Evolutionary conservation across 2,329 filamentous ascomycete species (phyloP).

Genomic region (Fusarium chaquense): DNA sequence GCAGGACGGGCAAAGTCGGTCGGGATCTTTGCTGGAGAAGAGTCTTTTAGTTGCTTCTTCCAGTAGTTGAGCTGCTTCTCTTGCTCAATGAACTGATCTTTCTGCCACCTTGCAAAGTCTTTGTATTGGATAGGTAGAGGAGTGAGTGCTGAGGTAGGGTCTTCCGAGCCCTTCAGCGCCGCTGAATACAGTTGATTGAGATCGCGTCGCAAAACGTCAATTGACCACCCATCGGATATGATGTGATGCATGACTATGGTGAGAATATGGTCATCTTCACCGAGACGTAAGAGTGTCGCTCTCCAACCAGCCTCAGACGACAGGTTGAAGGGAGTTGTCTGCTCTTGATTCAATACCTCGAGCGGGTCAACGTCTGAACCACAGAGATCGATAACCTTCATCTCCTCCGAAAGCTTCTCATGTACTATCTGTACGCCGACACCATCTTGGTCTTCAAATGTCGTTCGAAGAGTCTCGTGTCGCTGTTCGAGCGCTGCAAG

Average conservation of each 20-base stretch:
- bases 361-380: not conserved
- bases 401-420: not conserved
- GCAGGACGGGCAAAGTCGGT: constrained; percentile 34
- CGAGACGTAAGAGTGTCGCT: constrained; percentile 23
- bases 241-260: constrained; percentile 50
- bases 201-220: constrained; percentile 41
- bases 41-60: constrained; percentile 33
- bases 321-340: constrained; percentile 39
- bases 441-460: constrained; percentile 3
- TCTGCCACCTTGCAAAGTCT: constrained; percentile 46
- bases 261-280: constrained; percentile 35
- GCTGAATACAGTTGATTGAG: constrained; percentile 37
- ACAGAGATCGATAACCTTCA: not conserved
- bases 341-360: not conserved
- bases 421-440: constrained; percentile 3
- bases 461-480: constrained; percentile 6
- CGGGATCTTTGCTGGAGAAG: constrained; percentile 30
- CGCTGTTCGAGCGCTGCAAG: not conserved
- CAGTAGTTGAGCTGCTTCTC: constrained; percentile 44
- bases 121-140: constrained; percentile 46
- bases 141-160: not conserved
- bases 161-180: not conserved
- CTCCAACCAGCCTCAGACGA: constrained; percentile 41
- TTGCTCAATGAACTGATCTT: constrained; percentile 25
- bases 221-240: constrained; percentile 49